Base-by-base conservation (phyloP, 1,284 basidiomycete genomes). In the Inonotus hispidus region DNA sequence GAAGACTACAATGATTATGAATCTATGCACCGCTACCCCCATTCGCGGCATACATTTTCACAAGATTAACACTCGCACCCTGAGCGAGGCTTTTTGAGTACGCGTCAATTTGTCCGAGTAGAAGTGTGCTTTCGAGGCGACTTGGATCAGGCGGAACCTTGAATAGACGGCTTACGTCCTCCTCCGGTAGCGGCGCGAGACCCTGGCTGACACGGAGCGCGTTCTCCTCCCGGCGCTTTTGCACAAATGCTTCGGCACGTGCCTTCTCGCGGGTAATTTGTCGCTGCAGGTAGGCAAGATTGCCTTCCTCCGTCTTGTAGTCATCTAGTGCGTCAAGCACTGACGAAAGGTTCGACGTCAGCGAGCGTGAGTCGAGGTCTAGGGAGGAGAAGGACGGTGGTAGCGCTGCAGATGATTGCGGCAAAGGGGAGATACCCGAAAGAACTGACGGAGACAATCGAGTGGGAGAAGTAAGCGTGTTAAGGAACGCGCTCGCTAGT, bases 161-260 rank as follows among this genome's bases (percentile, higher is more conserved):
- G 80, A 94, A 95, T 71, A 93, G 70, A 66, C 88, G 81, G 71
- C 83, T 82, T 54, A 93, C 82, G 69, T 93, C 90, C 70, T 96
- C 92, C 71, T 92, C 87, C 0, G 93, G 94, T 27, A 98, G 79
- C 62, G 95, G 92, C 39, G 86, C 82, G 61, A 97, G 78, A 8
- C 95, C 95, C 69, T 95, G 90, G 54, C 87, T 87, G 65, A 90
- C 83, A 60, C 96, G 83, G 62, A 81, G 78, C 23, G 83, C 84
- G 71, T 95, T 98, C 76, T 98, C 96, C 70, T 96, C 93, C 71
- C 90, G 91, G 67, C 94, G 84, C 73, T 93, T 93, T 68, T 82
- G 81, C 60, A 95, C 74, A 68, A 88, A 87, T 60, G 79, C 78
- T 64, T 99, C 96, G 63, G 94, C 92, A 64, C 86, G 85, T 43